These are phyloP conservation scores for Xylaria sp. DNA, from an alignment of 2,329 filamentous ascomycete genomes.

Conservation along the genomic window DNA sequence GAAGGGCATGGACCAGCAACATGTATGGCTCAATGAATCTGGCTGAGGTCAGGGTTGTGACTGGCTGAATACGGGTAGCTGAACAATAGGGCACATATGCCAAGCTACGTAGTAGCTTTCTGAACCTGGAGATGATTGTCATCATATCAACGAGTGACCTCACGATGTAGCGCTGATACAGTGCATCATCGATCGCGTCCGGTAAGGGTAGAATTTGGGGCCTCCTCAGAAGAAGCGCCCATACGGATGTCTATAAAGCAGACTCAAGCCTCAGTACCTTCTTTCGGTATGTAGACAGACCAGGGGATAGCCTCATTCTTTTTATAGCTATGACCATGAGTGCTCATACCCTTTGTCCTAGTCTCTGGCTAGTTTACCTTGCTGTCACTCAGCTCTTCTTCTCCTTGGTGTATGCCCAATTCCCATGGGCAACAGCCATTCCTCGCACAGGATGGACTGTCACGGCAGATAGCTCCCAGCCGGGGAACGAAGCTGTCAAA, in stretches of 20 bases:
- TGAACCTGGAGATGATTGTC: constrained; percentile 22
- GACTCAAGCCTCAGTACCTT: not conserved
- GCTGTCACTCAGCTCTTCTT: constrained; percentile 29
- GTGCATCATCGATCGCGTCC: not conserved
- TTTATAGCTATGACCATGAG: constrained; percentile 9
- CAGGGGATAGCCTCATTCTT: not conserved
- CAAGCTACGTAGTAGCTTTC: constrained; percentile 13
- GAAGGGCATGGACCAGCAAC: constrained; percentile 1
- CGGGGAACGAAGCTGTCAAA: constrained; percentile 47
- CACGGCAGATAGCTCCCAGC: constrained; percentile 46
- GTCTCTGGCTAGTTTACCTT: constrained; percentile 32
- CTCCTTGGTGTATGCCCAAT: constrained; percentile 36
- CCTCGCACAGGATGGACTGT: constrained; percentile 46
- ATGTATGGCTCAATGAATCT: constrained; percentile 5
- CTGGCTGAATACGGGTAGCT: constrained; percentile 20
- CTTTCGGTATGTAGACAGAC: not conserved
- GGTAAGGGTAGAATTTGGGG: not conserved
- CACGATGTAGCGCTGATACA: constrained; percentile 1
- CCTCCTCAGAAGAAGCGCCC: not conserved
- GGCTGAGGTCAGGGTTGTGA: constrained; percentile 18
- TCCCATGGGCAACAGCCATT: constrained; percentile 40
- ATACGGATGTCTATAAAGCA: constrained; percentile 18
- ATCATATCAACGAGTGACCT: not conserved
- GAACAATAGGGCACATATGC: constrained; percentile 21
- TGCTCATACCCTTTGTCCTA: not conserved